These are phyloP conservation scores for Elongisporangium senticosum DNA, from an alignment of 352 stramenopile species.

Conservation along the genomic window DNA sequence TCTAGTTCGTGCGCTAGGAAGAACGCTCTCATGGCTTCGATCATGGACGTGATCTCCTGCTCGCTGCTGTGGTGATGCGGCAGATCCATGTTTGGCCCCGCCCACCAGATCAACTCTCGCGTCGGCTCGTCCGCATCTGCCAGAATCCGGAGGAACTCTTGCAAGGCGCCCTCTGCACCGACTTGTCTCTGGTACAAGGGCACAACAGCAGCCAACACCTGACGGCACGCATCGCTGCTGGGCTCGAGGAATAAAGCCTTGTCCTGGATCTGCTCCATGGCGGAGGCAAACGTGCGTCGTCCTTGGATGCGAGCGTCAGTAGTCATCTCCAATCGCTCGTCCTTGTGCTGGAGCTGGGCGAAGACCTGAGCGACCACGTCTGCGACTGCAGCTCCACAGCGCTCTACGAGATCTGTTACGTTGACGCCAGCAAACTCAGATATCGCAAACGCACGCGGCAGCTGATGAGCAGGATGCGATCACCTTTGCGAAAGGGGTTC, in stretches of 20 bases:
- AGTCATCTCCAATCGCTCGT: conserved; percentile 13
- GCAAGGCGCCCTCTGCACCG: conserved; percentile 13
- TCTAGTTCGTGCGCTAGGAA: conserved; percentile 15
- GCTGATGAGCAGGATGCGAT: not conserved
- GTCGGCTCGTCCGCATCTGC: conserved; percentile 14
- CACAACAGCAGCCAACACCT: conserved; percentile 8
- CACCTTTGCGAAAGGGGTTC: conserved; percentile 77
- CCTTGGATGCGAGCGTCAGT: conserved; percentile 19
- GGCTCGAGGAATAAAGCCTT: conserved; percentile 7
- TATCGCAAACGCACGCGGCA: not conserved
- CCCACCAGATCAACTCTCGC: conserved; percentile 34
- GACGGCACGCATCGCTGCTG: not conserved
- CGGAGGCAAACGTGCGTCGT: conserved; percentile 21
- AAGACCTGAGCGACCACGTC: conserved; percentile 34
- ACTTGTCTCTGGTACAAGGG: conserved; percentile 24
- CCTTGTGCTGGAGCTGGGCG: conserved; percentile 30
- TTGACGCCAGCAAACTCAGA: not conserved
- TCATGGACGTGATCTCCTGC: conserved; percentile 45
- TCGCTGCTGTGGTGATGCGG: conserved; percentile 54
- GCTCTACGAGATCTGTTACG: conserved; percentile 33
- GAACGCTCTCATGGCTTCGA: conserved; percentile 30
- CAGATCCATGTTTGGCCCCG: conserved; percentile 56
- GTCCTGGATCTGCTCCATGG: conserved; percentile 29
- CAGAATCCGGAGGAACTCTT: conserved; percentile 17
- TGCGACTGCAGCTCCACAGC: conserved; percentile 14